These are phyloP conservation scores for Phaeosphaeriaceae sp. DNA, from an alignment of 2,329 filamentous ascomycete species.

Conservation along the genomic window DNA sequence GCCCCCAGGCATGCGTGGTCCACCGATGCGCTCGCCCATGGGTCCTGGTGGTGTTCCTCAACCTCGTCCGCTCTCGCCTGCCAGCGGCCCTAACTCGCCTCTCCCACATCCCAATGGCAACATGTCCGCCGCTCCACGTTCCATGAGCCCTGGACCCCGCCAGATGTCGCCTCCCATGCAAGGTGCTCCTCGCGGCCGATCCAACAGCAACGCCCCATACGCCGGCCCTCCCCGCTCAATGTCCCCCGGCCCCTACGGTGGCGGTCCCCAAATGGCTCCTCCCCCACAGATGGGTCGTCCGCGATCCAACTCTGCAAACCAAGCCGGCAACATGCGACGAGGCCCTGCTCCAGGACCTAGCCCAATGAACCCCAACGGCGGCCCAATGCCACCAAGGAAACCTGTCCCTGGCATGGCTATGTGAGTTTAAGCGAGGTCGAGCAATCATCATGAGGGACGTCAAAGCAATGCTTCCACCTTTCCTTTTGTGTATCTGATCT, in stretches of 20 bases:
- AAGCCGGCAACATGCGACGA: conserved; percentile 34
- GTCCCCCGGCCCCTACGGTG: conserved; percentile 50
- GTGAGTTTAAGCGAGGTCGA: conserved; percentile 20
- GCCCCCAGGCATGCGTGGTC: conserved; percentile 40
- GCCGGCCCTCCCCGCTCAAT: conserved; percentile 44
- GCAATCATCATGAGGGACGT: conserved; percentile 33
- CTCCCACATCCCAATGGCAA: conserved; percentile 47
- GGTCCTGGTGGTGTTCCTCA: conserved; percentile 40
- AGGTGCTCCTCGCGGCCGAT: conserved; percentile 35
- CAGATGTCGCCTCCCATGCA: conserved; percentile 35
- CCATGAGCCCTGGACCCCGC: conserved; percentile 45
- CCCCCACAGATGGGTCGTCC: conserved; percentile 43
- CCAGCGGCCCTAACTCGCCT: conserved; percentile 57
- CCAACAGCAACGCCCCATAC: conserved; percentile 49
- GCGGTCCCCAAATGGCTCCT: conserved; percentile 40
- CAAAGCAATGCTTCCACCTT: conserved; percentile 20
- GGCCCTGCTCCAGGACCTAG: conserved; percentile 43
- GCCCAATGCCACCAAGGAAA: conserved; percentile 51
- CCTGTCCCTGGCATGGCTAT: conserved; percentile 57
- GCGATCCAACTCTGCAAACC: conserved; percentile 47
- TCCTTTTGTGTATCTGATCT: conserved; percentile 17
- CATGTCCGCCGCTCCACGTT: conserved; percentile 38
- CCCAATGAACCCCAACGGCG: conserved; percentile 44
- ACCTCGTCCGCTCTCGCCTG: conserved; percentile 54
- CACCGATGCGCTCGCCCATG: conserved; percentile 39